A percentile compares a stretch with the other conserved stretches of the same genome.
These are phyloP conservation scores for Pseudopyricularia javanii DNA, from an alignment of 2,329 filamentous ascomycete genomes.

Conservation along the genomic window DNA sequence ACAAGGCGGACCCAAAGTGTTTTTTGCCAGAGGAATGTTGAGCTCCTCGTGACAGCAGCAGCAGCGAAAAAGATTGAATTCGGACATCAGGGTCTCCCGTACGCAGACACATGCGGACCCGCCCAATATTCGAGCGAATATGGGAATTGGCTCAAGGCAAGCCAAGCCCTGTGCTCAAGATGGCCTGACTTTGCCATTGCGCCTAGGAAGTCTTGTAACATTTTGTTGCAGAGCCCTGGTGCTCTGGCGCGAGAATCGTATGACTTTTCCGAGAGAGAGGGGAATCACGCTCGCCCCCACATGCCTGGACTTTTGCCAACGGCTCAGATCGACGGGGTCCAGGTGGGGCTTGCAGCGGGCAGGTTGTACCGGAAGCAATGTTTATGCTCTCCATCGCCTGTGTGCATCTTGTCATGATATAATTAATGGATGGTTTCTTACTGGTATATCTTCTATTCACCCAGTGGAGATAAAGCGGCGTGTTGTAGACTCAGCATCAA, in stretches of 20 bases:
- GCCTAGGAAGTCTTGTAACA: slow-evolving; percentile 4
- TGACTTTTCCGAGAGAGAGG: slow-evolving; percentile 2
- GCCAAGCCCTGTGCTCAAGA: slow-evolving; percentile 1
- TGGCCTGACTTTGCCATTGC: slow-evolving; percentile 5
- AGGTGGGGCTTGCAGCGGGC: neutral
- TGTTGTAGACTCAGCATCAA: no score
- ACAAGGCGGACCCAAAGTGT: no score
- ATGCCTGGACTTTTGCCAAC: neutral
- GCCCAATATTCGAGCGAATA: neutral
- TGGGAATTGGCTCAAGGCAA: neutral
- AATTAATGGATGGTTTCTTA: no score
- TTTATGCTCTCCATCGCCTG: no score
- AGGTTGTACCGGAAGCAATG: neutral
- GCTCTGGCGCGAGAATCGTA: slow-evolving; percentile 4
- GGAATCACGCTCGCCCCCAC: slow-evolving; percentile 1
- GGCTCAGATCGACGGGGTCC: neutral
- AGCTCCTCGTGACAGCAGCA: no score
- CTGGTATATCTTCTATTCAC: no score
- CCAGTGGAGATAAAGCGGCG: no score
- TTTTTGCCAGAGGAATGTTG: no score
- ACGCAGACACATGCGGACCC: neutral
- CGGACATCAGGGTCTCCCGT: neutral
- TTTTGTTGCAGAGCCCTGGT: slow-evolving; percentile 2
- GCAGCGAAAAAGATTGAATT: neutral
- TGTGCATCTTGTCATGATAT: no score